Conservation (phyloP, 805 yeast genomes). For the Martiniozyma abietophila region DNA sequence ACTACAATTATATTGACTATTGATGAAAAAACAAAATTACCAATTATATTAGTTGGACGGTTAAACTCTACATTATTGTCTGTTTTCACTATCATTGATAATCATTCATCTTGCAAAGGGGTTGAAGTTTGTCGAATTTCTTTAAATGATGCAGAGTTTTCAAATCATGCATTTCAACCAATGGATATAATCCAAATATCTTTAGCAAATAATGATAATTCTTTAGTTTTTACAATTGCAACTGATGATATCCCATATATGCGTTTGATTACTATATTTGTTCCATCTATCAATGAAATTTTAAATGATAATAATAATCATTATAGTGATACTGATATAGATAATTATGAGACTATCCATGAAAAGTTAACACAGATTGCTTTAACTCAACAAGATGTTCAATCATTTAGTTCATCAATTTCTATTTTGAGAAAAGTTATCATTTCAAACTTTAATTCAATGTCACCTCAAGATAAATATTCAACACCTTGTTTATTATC, state of each 20-base stretch:
- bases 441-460: slow-evolving; percentile 35
- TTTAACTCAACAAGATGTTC: slow-evolving; percentile 10
- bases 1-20: slow-evolving; percentile 35
- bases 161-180: slow-evolving; percentile 55
- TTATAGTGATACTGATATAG: slow-evolving; percentile 7
- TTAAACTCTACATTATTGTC: slow-evolving; percentile 50
- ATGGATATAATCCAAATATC: slow-evolving; percentile 30
- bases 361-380: slow-evolving; percentile 5
- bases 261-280: slow-evolving; percentile 48
- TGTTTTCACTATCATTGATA: slow-evolving; percentile 25
- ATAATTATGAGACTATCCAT: background rate
- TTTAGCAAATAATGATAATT: slow-evolving; percentile 3
- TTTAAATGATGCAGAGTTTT: slow-evolving; percentile 64
- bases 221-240: slow-evolving; percentile 42
- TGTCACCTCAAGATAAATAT: slow-evolving; percentile 62
- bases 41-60: slow-evolving; percentile 46
- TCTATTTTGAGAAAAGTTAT: slow-evolving; percentile 29
- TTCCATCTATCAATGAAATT: slow-evolving; percentile 28
- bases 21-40: slow-evolving; percentile 14
- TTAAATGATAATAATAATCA: slow-evolving; percentile 4
- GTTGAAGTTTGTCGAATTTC: slow-evolving; percentile 40
- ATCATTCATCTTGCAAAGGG: no score
- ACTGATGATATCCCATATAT: slow-evolving; percentile 75
- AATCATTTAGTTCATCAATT: slow-evolving; percentile 17
- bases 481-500: slow-evolving; percentile 36